These are phyloP conservation scores for Mucor circinelloides DNA, from an alignment of 371 early-diverging fungal genomes.

Conservation along the genomic window DNA sequence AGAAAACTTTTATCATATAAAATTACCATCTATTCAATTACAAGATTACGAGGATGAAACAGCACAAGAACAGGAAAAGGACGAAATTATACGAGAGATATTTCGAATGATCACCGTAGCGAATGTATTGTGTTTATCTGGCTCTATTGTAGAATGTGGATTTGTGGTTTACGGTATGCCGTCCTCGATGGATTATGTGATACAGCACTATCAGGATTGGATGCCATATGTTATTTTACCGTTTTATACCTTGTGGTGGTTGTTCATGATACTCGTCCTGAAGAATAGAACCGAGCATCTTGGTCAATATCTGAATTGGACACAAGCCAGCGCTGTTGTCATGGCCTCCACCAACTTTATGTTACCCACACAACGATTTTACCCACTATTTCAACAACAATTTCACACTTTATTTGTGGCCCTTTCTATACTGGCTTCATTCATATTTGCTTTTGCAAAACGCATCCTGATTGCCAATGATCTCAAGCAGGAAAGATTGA, in stretches of 20 bases:
- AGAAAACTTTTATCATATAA: neutral
- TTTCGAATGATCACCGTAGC: constrained; percentile 20
- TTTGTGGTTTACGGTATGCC: constrained; percentile 7
- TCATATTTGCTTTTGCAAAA: constrained; percentile 14
- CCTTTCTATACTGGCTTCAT: neutral
- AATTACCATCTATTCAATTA: neutral
- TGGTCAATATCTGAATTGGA: constrained; percentile 17
- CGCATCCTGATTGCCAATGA: constrained; percentile 13
- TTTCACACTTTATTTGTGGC: neutral
- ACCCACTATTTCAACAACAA: neutral
- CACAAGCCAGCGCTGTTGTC: constrained; percentile 7
- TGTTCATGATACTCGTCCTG: constrained; percentile 10
- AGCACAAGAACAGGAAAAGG: constrained; percentile 13
- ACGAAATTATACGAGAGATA: constrained; percentile 14
- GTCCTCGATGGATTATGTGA: neutral
- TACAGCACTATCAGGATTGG: constrained; percentile 6
- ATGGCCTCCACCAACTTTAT: constrained; percentile 6
- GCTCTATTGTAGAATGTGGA: neutral
- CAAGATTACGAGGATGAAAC: constrained; percentile 6
- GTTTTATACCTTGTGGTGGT: constrained; percentile 18
- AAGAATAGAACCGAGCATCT: constrained; percentile 16
- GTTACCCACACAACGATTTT: neutral
- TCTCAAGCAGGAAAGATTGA: neutral
- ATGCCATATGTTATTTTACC: constrained; percentile 18
- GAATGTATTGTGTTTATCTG: constrained; percentile 9